A percentile compares a stretch with the other conserved stretches of the same genome.
These are phyloP conservation scores for Solanum corneliomulleri DNA, from an alignment of 257 asterid species.

Conservation along the genomic window DNA sequence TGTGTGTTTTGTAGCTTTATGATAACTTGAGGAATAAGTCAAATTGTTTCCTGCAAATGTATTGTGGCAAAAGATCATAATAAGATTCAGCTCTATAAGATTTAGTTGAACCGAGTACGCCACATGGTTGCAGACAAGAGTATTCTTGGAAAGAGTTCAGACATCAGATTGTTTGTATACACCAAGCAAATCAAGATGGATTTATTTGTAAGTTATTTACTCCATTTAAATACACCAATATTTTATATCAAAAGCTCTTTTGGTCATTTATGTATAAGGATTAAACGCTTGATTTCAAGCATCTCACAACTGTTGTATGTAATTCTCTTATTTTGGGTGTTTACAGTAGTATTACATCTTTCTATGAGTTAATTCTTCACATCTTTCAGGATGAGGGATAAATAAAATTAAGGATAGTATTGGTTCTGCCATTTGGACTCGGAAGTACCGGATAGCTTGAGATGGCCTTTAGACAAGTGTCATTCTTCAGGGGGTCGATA, in stretches of 20 bases:
- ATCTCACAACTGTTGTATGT: no score
- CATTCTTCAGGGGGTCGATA: constrained; percentile 24
- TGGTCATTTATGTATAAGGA: no score
- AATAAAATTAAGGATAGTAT: constrained; percentile 17
- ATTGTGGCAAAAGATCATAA: constrained; percentile 5
- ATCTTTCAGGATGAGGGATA: constrained; percentile 27
- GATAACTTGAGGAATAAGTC: constrained; percentile 22
- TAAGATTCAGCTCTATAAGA: constrained; percentile 30
- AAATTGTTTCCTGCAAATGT: constrained; percentile 40
- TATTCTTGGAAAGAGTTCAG: constrained; percentile 30
- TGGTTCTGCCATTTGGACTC: constrained; percentile 28
- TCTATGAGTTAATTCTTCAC: no score
- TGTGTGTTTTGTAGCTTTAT: constrained; percentile 13
- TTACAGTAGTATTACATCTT: neutral
- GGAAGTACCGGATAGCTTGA: constrained; percentile 30
- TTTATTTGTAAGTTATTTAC: constrained; percentile 20
- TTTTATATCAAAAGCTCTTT: no score
- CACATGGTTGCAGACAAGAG: constrained; percentile 38
- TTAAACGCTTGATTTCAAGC: no score
- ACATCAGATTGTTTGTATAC: constrained; percentile 36
- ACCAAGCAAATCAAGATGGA: constrained; percentile 17
- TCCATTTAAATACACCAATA: no score
- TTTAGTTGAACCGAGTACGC: constrained; percentile 31
- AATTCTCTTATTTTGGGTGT: no score
- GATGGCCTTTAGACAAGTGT: constrained; percentile 30